phyloP scores from a whole-genome alignment of 768 basidiomycete genomes.

The Boletus sensibilis region DNA sequence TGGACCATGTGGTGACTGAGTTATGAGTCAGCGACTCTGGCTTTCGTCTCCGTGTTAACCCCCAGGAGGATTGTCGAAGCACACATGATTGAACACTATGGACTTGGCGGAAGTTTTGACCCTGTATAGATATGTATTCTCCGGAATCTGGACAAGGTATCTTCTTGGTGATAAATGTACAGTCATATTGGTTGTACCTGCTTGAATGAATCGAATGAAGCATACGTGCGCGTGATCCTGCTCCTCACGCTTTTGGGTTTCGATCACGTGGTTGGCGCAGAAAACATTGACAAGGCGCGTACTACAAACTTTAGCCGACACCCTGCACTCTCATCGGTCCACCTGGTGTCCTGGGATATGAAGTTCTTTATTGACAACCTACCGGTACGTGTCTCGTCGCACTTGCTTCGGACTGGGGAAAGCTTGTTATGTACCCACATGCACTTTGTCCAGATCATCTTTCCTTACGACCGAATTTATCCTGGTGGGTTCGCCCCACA shows the following conservation, averaged over 20 bases:
- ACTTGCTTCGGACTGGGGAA: not conserved
- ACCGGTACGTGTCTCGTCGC: slow-evolving; percentile 48
- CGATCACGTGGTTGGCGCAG: slow-evolving; percentile 17
- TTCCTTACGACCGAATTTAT: slow-evolving; percentile 94
- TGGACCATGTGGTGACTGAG: not conserved
- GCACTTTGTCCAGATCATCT: slow-evolving; percentile 59
- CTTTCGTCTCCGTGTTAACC: not conserved
- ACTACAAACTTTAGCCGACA: not conserved
- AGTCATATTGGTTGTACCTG: not conserved
- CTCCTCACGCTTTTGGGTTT: not conserved
- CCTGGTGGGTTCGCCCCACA: slow-evolving; percentile 58
- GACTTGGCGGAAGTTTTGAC: not conserved
- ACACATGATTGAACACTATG: not conserved
- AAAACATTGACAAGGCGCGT: not conserved
- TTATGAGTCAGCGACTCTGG: not conserved
- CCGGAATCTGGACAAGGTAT: not conserved
- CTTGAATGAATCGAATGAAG: not conserved
- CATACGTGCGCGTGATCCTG: too few species aligned
- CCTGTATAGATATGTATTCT: not conserved
- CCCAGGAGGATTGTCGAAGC: not conserved
- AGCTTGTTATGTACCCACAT: not conserved
- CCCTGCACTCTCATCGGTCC: not conserved
- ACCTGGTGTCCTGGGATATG: slow-evolving; percentile 41
- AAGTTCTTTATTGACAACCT: slow-evolving; percentile 82
- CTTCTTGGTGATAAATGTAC: not conserved